Evolutionary conservation across 768 basidiomycete species (phyloP).

Genomic region (Nidularia pulvinata): DNA sequence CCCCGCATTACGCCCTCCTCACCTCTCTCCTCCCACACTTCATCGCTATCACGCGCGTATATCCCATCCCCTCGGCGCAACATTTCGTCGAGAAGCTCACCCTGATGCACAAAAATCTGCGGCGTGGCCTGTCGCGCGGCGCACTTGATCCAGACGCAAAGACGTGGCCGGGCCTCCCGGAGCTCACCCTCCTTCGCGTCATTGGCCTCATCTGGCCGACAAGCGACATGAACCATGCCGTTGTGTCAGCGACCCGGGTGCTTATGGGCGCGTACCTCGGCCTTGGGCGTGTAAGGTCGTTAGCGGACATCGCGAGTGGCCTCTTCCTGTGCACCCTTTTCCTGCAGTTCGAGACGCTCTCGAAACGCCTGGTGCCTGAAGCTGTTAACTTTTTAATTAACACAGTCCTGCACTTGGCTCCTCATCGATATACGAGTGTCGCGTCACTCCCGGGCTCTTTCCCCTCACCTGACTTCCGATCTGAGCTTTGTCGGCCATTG

Average conservation of each 20-base stretch:
- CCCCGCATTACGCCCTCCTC: slow-evolving; percentile 59
- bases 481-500: slow-evolving; percentile 37
- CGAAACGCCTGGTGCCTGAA: slow-evolving; percentile 90
- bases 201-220: slow-evolving; percentile 90
- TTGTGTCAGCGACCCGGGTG: slow-evolving; percentile 83
- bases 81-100: slow-evolving; percentile 81
- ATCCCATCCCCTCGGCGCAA: slow-evolving; percentile 79
- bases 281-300: slow-evolving; percentile 74
- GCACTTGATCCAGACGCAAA: slow-evolving; percentile 58
- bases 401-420: slow-evolving; percentile 71
- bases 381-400: slow-evolving; percentile 81
- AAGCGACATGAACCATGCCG: slow-evolving; percentile 91
- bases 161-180: slow-evolving; percentile 89
- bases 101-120: slow-evolving; percentile 94
- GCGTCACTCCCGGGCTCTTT: slow-evolving; percentile 66
- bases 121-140: slow-evolving; percentile 75
- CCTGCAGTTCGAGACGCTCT: slow-evolving; percentile 80
- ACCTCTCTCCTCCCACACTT: slow-evolving; percentile 77
- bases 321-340: slow-evolving; percentile 88
- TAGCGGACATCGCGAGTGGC: slow-evolving; percentile 80
- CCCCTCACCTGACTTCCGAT: slow-evolving; percentile 68
- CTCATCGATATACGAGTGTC: slow-evolving; percentile 47
- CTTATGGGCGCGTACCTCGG: slow-evolving; percentile 93
- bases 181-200: slow-evolving; percentile 79
- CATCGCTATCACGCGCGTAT: slow-evolving; percentile 72